Base-by-base conservation (phyloP, 305 asterid species). In the Fraxinus sp. region DNA sequence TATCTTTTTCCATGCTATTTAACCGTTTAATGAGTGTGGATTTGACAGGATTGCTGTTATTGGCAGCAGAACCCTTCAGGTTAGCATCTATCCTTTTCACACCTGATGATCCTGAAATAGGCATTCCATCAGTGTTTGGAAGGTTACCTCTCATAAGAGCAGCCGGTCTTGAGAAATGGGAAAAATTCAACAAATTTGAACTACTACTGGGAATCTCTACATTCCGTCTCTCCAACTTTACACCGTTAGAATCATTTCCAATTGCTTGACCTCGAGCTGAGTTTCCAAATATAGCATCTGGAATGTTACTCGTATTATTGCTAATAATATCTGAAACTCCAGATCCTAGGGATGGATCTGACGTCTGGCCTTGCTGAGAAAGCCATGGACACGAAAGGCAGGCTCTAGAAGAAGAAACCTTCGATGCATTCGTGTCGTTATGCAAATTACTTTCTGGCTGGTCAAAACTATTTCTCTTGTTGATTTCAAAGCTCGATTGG, bases 111-210 rank as follows among this genome's bases (percentile, higher is more conserved):
- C 85, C 85, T 13, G 91, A 77, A 82, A 90, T 80, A 75, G 87
- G 85, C 77, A 86, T 68, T 77, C 86, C 90, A 85, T 85, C 86
- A 75, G 84, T 68, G 78, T 79, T 90, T 22, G 87, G 89, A 82
- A 79, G 72, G 79, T 86, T 88, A 20, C 89, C 86, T 85, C 88
- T 93, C 75, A 79, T 87, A 83, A 87, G 82, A 76, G 86, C 85
- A 77, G 89, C 89, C 8, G 97, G 89, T 87, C 93, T 92, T 1
- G 97, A 89, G 80, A 96, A 93, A 89, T 89, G 91, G 32, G 96
- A 86, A 83, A 96, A 96, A 87, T 94, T 96, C 76, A 91, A 79
- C 84, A 88, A 75, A 85, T 39, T 85, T 24, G 93, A 87, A 85
- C 78, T 80, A 83, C 70, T 87, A 32, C 83, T 79, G 30, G 90